Base-by-base conservation (phyloP, 2,329 filamentous ascomycete species). In the Cercospora sojina region DNA sequence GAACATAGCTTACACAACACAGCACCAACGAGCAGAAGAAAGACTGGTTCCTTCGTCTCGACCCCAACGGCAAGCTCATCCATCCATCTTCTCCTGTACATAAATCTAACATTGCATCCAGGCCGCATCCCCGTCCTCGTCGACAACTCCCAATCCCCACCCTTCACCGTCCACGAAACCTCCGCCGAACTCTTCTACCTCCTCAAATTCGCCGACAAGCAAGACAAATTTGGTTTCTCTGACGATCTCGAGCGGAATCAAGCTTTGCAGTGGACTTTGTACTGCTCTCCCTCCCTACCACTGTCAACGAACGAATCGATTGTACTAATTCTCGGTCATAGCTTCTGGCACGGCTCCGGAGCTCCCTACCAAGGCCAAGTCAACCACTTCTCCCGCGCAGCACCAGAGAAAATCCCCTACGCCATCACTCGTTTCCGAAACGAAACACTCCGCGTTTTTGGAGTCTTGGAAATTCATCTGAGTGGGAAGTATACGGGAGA, bases 381-480 rank as follows among this genome's bases (percentile, higher is more conserved):
- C 20, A 80, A 80, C 67, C 81, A 83, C 70, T 85, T 85, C 74
- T 74, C 68, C n/a, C 75, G 75, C 51, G 78, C 74, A 20, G 79
- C 80, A 0, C 78, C 78, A 12, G 82, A 84, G 71, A 82, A 84
- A 72, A 79, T 83, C 64, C 77, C 78, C 12, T 83, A 83, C 74
- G 83, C 83, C 12, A 83, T 85, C 70, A 77, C 81, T 23, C 80
- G 83, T 38, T 86, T 83, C 79, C 77, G 75, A 58, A 85, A 84
- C 60, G 83, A 86, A 72, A 83, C 80, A 1, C 76, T 84, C 2
- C 80, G 84, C 5, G 81, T 85, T 10, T 85, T 79, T 69, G 83
- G 82, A 59, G 84, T 86, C n/a, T 78, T 86, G n/a, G 84, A 86
- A 66, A 83, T 85, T 64, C 83, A 80, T 9, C 77, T 86, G 1